Percentiles rank a stretch among this genome's conserved stretches.
These are phyloP conservation scores for Pezizomycotina sp. DNA, from an alignment of 2,329 filamentous ascomycete species.

Conservation along the genomic window DNA sequence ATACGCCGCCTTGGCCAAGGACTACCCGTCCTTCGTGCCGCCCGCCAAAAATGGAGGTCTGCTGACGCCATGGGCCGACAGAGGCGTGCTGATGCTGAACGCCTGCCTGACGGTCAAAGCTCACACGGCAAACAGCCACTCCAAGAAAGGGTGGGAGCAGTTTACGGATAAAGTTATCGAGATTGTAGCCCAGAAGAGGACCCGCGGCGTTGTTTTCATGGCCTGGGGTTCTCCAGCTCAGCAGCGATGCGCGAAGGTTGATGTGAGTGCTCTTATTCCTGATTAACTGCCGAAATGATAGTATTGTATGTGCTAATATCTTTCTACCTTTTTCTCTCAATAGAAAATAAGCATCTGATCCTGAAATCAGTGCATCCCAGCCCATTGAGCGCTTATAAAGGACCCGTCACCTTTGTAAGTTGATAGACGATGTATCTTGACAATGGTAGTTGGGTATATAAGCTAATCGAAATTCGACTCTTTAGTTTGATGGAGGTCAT, in stretches of 20 bases:
- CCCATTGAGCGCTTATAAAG: conserved; percentile 66
- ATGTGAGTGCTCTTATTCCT: conserved; percentile 28
- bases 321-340: background rate
- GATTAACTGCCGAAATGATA: background rate
- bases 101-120: conserved; percentile 87
- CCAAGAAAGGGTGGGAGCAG: conserved; percentile 75
- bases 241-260: conserved; percentile 58
- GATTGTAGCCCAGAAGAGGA: conserved; percentile 59
- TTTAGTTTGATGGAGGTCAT: conserved; percentile 56
- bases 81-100: conserved; percentile 83
- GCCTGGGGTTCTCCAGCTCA: conserved; percentile 82
- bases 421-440: background rate
- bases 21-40: conserved; percentile 63
- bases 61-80: conserved; percentile 83
- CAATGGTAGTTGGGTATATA: background rate
- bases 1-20: conserved; percentile 70
- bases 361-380: conserved; percentile 81
- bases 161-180: conserved; percentile 90
- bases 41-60: conserved; percentile 67
- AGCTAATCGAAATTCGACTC: background rate
- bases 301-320: background rate
- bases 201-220: conserved; percentile 75
- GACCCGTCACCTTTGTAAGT: conserved; percentile 44
- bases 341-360: conserved; percentile 53
- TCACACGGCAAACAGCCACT: conserved; percentile 72